Conservation (phyloP, 495 filamentous ascomycete species). For the Penicillium pulvis region DNA sequence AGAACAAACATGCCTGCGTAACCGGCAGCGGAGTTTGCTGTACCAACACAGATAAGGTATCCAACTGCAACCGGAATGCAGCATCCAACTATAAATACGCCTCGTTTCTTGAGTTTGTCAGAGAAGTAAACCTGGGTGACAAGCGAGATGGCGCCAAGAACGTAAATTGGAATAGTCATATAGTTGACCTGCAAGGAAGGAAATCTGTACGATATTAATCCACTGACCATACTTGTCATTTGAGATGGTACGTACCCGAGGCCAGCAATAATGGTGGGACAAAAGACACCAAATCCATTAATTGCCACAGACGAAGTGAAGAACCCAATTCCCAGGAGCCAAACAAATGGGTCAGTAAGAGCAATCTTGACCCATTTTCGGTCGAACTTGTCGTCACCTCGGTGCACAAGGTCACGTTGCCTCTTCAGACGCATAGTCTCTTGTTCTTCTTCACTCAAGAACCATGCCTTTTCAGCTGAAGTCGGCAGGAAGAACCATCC, state of each 20-base stretch:
- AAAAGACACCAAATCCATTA: slow-evolving; percentile 1
- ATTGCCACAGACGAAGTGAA: slow-evolving; percentile 3
- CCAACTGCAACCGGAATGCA: slow-evolving; percentile 1
- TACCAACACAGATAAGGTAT: neutral
- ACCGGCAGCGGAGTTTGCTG: neutral
- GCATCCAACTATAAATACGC: neutral
- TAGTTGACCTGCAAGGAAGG: neutral
- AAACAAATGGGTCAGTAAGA: neutral
- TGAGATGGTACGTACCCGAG: neutral
- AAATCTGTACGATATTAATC: neutral
- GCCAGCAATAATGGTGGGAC: neutral
- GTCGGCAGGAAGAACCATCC: neutral
- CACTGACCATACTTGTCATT: neutral
- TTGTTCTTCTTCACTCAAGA: neutral
- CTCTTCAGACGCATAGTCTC: slow-evolving; percentile 4
- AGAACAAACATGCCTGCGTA: slow-evolving; percentile 4
- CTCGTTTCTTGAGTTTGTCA: neutral
- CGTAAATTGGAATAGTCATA: neutral
- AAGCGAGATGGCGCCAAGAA: neutral
- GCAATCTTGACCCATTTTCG: neutral
- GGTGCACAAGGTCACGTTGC: neutral
- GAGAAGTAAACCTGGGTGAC: slow-evolving; percentile 1
- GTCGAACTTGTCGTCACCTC: neutral
- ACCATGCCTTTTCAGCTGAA: slow-evolving; percentile 1
- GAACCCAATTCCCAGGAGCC: neutral